A percentile compares a stretch with the other conserved stretches of the same genome.
These are phyloP conservation scores for Acacia crassicarpa DNA, from an alignment of 306 rosid genomes.

Conservation along the genomic window DNA sequence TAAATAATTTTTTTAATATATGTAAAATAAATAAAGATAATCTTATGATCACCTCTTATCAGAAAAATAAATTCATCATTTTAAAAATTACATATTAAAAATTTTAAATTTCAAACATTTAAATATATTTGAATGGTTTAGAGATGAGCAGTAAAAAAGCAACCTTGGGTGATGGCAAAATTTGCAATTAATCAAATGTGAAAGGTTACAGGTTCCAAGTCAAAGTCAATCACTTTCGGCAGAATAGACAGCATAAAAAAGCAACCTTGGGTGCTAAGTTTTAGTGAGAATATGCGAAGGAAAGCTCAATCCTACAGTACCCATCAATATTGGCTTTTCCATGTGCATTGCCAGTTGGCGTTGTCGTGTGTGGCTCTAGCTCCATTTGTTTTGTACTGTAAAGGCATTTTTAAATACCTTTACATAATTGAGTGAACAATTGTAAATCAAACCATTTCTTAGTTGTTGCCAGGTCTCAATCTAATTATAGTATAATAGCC, in stretches of 20 bases:
- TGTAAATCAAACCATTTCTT: background rate
- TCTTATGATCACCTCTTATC: too few species aligned
- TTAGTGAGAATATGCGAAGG: constrained; percentile 30
- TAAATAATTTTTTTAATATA: too few species aligned
- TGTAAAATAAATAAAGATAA: too few species aligned
- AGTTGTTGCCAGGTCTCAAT: background rate
- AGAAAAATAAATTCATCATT: too few species aligned
- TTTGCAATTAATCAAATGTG: constrained; percentile 18
- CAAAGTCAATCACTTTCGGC: constrained; percentile 50
- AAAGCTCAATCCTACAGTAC: constrained; percentile 34
- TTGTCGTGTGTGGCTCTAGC: constrained; percentile 28
- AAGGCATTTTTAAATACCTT: background rate
- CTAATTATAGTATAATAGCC: background rate
- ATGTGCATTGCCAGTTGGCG: constrained; percentile 37
- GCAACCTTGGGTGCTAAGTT: constrained; percentile 63
- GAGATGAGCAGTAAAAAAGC: too few species aligned
- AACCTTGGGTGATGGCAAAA: background rate
- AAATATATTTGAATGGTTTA: too few species aligned
- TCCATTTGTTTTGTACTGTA: background rate
- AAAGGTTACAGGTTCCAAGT: constrained; percentile 16
- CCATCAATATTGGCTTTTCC: constrained; percentile 33
- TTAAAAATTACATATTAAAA: too few species aligned
- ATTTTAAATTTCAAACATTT: too few species aligned
- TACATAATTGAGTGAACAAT: background rate
- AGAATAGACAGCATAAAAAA: constrained; percentile 32